A percentile compares a stretch with the other conserved stretches of the same genome.
phyloP scores from a whole-genome alignment of 148 eudicot genomes.

The Drosera capensis region DNA sequence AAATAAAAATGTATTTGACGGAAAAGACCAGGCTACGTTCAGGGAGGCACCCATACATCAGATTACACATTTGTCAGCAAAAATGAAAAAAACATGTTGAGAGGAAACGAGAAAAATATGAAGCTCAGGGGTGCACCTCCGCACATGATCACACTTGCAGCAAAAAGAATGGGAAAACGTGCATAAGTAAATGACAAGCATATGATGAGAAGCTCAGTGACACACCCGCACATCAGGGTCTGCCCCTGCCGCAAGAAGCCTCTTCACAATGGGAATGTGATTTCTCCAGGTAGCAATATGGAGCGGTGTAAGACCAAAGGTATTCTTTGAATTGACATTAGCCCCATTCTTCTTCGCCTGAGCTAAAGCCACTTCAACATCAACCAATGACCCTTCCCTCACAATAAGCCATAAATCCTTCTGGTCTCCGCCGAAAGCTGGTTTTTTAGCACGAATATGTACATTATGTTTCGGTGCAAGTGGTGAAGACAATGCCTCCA shows the following conservation, averaged over 20 bases:
- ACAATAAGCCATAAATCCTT: constrained; percentile 62
- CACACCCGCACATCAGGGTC: constrained; percentile 96
- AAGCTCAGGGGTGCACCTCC: too few relatives aligned
- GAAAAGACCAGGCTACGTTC: too few relatives aligned
- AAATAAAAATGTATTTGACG: too few relatives aligned
- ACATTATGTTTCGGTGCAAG: constrained; percentile 43
- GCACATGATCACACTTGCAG: too few relatives aligned
- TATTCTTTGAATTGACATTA: constrained; percentile 63
- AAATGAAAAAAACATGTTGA: too few relatives aligned
- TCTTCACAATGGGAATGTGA: constrained; percentile 72
- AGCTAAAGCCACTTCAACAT: constrained; percentile 58
- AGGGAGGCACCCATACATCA: too few relatives aligned
- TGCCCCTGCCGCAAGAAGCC: constrained; percentile 94
- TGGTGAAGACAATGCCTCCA: constrained; percentile 45
- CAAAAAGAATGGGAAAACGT: too few relatives aligned
- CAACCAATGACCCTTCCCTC: constrained; percentile 57
- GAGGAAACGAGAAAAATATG: too few relatives aligned
- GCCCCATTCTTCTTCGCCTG: constrained; percentile 74
- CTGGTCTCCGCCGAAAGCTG: constrained; percentile 20
- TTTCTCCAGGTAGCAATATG: constrained; percentile 99
- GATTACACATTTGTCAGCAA: too few relatives aligned
- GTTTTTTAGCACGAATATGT: constrained; percentile 39
- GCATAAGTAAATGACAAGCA: neutral
- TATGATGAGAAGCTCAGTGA: constrained; percentile 9
- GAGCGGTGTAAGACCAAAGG: constrained; percentile 74